A percentile compares a stretch with the other conserved stretches of the same genome.
Conservation (phyloP, 2,329 filamentous ascomycete species). For the Pyrenochaeta sp. region DNA sequence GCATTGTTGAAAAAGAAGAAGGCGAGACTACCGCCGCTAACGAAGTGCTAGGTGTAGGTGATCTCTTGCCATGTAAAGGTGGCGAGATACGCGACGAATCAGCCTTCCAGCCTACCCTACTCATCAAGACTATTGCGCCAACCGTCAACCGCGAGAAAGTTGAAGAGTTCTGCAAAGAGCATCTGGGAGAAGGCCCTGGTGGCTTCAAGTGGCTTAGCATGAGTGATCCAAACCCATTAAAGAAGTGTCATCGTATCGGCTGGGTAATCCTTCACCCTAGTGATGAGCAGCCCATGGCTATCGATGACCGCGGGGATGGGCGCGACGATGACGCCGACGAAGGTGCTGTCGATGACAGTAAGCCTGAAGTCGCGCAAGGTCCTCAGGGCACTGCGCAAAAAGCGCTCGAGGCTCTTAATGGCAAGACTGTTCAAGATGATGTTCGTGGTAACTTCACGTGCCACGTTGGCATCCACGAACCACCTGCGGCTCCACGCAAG, state of each 20-base stretch:
- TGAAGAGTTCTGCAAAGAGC: slow-evolving; percentile 92
- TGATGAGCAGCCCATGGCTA: slow-evolving; percentile 67
- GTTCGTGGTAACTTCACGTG: slow-evolving; percentile 95
- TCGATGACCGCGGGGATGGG: slow-evolving; percentile 75
- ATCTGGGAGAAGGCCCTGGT: slow-evolving; percentile 87
- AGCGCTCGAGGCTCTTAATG: slow-evolving; percentile 92
- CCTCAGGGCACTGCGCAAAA: slow-evolving; percentile 73
- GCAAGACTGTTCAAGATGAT: slow-evolving; percentile 95
- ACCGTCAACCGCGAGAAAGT: slow-evolving; percentile 94
- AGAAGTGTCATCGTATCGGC: slow-evolving; percentile 95
- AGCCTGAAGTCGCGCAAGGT: slow-evolving; percentile 53
- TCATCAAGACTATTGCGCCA: slow-evolving; percentile 98
- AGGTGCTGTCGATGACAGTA: slow-evolving; percentile 63
- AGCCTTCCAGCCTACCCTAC: slow-evolving; percentile 85
- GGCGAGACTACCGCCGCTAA: slow-evolving; percentile 91
- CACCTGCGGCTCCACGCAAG: slow-evolving; percentile 84
- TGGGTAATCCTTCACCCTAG: slow-evolving; percentile 96
- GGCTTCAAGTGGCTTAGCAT: slow-evolving; percentile 96
- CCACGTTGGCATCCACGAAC: slow-evolving; percentile 94
- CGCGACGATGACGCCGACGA: slow-evolving; percentile 72
- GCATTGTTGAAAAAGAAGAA: slow-evolving; percentile 91
- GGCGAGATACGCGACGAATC: slow-evolving; percentile 91
- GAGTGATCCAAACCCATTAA: slow-evolving; percentile 95
- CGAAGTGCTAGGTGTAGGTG: slow-evolving; percentile 90
- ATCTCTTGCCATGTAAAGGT: slow-evolving; percentile 82